phyloP scores from a whole-genome alignment of 2,329 filamentous ascomycete species.

The Cytospora schulzeri region DNA sequence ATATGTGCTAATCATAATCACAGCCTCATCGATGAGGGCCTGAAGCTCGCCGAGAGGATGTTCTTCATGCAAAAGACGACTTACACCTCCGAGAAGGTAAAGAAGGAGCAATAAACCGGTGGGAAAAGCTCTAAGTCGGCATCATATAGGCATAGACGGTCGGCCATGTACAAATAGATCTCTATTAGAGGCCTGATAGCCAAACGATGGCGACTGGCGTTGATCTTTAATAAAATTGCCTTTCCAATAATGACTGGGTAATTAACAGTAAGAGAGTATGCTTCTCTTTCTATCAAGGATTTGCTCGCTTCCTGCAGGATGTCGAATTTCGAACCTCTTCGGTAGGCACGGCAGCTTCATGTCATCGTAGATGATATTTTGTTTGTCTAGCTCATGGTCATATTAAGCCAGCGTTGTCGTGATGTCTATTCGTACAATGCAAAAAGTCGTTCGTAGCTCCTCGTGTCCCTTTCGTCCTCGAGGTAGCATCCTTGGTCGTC shows the following conservation, averaged over 20 bases:
- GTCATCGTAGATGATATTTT: constrained; percentile 17
- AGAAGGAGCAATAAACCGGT: constrained; percentile 55
- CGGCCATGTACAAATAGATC: constrained; percentile 24
- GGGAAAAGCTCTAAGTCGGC: not conserved
- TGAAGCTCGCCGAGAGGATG: constrained; percentile 76
- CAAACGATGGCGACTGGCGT: not conserved
- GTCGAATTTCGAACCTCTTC: not conserved
- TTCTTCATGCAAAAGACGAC: constrained; percentile 60
- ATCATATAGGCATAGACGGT: constrained; percentile 25
- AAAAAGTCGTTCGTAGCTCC: constrained; percentile 24
- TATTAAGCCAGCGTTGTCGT: constrained; percentile 21
- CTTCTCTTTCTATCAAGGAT: not conserved
- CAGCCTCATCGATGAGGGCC: constrained; percentile 78
- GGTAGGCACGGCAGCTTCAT: not conserved
- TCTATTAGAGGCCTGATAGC: constrained; percentile 16
- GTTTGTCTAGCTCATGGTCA: constrained; percentile 16
- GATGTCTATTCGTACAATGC: constrained; percentile 29
- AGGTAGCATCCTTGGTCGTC: constrained; percentile 11
- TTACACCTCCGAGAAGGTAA: constrained; percentile 43
- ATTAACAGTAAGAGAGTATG: not conserved
- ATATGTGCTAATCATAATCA: not conserved
- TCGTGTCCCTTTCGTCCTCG: constrained; percentile 14
- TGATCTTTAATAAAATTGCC: constrained; percentile 3
- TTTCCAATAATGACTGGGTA: not conserved
- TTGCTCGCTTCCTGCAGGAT: not conserved